Percentiles rank a stretch among this genome's conserved stretches.
phyloP scores from a whole-genome alignment of 495 filamentous ascomycete genomes.

The Articulospora tetracladia region DNA sequence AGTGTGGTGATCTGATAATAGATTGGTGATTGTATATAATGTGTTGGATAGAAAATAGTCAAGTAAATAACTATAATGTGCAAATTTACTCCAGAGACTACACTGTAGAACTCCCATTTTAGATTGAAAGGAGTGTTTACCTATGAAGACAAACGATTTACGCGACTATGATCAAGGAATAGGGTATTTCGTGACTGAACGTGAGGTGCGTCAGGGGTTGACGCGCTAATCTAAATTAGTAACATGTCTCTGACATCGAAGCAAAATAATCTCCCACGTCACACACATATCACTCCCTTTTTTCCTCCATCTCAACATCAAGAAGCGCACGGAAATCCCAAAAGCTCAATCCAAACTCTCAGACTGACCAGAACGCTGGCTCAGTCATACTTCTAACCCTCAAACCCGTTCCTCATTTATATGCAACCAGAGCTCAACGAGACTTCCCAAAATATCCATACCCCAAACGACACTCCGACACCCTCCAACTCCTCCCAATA shows the following conservation, averaged over 20 bases:
- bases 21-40: constrained; percentile 7
- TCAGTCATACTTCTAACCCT: constrained; percentile 21
- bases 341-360: neutral
- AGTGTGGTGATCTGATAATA: constrained; percentile 7
- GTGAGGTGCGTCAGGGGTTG: no score
- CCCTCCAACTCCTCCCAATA: constrained; percentile 56
- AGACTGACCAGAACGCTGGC: constrained; percentile 28
- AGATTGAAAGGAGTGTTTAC: no score
- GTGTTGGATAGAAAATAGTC: neutral
- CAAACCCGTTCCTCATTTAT: constrained; percentile 56
- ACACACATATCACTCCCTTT: neutral
- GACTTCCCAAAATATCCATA: constrained; percentile 50
- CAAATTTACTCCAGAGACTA: no score
- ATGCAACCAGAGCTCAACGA: constrained; percentile 82
- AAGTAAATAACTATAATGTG: neutral
- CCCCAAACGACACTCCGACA: constrained; percentile 39
- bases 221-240: neutral
- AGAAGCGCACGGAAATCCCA: neutral
- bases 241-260: neutral
- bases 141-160: no score
- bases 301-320: neutral
- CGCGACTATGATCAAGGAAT: no score
- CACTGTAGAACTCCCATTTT: no score
- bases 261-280: neutral
- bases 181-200: no score